A percentile compares a stretch with the other conserved stretches of the same genome.
These are phyloP conservation scores for Aspergillus ustus DNA, from an alignment of 2,329 filamentous ascomycete species.

Conservation along the genomic window DNA sequence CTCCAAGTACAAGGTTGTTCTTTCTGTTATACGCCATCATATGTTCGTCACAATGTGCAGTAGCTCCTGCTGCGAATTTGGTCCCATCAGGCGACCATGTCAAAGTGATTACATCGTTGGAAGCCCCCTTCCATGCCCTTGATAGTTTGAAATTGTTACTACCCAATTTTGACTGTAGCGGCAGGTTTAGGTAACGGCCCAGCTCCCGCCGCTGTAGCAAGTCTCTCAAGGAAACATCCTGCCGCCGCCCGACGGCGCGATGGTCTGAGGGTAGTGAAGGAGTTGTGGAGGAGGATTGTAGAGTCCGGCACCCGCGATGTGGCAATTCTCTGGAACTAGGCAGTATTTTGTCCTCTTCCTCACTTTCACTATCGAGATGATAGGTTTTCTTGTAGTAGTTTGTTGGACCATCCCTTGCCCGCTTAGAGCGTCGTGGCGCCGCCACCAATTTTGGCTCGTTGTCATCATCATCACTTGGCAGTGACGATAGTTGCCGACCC, in stretches of 20 bases:
- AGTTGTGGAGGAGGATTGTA: not conserved
- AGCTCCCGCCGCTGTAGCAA: slow-evolving; percentile 39
- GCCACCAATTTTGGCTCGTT: not conserved
- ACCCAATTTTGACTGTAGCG: slow-evolving; percentile 31
- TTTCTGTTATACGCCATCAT: slow-evolving; percentile 65
- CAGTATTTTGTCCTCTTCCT: not conserved
- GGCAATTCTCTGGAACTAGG: not conserved
- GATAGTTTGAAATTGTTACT: slow-evolving; percentile 49
- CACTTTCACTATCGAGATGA: slow-evolving; percentile 23
- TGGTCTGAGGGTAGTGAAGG: not conserved
- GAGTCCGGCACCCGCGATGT: not conserved
- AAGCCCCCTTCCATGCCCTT: slow-evolving; percentile 60
- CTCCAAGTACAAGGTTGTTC: slow-evolving; percentile 62
- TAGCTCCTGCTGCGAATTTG: slow-evolving; percentile 61
- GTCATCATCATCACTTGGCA: not conserved
- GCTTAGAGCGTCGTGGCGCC: slow-evolving; percentile 32
- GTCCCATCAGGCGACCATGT: slow-evolving; percentile 62
- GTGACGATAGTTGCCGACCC: not conserved
- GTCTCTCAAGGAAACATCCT: slow-evolving; percentile 16
- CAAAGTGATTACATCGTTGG: slow-evolving; percentile 60
- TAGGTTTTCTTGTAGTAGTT: slow-evolving; percentile 38
- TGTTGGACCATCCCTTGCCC: slow-evolving; percentile 30
- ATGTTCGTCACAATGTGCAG: slow-evolving; percentile 58
- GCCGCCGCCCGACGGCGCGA: not conserved
- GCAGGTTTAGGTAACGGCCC: slow-evolving; percentile 22